Evolutionary conservation across 768 basidiomycete genomes (phyloP), one percentile per base, ranked within the genome.

Genomic region (Kockovaella imperatae): DNA sequence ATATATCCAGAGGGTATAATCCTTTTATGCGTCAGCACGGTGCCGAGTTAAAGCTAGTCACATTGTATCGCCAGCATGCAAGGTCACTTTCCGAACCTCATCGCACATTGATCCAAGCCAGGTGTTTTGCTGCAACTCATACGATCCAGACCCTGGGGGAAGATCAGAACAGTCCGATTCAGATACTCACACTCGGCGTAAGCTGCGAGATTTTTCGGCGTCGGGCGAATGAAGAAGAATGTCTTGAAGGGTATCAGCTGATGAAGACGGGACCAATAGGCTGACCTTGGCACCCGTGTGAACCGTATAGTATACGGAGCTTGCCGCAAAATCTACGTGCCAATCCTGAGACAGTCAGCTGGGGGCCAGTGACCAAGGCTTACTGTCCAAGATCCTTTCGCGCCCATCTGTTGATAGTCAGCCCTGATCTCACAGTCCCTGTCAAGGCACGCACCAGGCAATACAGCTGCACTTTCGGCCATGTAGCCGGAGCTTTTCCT

Each of bases 321-420:
- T 90, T 0, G 90, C 95, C 18, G 93, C 93, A 67, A 99, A 96
- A 73, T 99, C 95, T 51, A 97, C 76, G 63, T 99, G 93, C 95
- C 91, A 96, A 65, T 96, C 93, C 89, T 91, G 62, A 17, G 11
- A 23, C 17, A 15, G 23, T 54, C 48, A 57, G 58, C 45, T 5
- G 48, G 15, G 3, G 3, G 11, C 11, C 11, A 44, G 25, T 14
- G 45, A 35, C 42, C 18, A 47, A n/a, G n/a, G n/a, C 82, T 64
- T 57, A 89, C 91, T 53, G 93, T 99, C 88, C 91, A 96, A 25
- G 88, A 87, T 20, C 81, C 79, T 6, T 80, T 83, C 18, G 93
- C 89, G 28, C 88, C 87, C 95, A 99, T 99, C 60, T 62, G 26
- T 14, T 2, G 25, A n/a, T 17, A 18, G n/a, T 51, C 47, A 53